phyloP scores from a whole-genome alignment of 2,329 filamentous ascomycete genomes.

The Neoascochyta sp. region DNA sequence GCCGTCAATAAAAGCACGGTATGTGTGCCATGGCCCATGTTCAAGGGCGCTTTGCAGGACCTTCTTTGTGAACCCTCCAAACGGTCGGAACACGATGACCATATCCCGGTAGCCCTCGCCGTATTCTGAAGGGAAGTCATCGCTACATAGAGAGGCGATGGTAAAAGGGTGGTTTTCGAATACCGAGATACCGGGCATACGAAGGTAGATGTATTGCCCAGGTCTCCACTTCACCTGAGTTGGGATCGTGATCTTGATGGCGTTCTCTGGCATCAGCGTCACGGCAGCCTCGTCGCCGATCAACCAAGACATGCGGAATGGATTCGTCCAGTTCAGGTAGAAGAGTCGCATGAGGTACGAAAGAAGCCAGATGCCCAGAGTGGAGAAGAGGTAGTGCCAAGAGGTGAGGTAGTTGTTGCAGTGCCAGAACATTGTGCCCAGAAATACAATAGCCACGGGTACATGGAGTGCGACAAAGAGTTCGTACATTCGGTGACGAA shows the following conservation, averaged over 20 bases:
- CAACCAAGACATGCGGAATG: constrained; percentile 73
- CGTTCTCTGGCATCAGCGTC: constrained; percentile 84
- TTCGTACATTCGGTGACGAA: constrained; percentile 78
- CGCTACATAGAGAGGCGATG: constrained; percentile 85
- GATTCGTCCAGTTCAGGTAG: constrained; percentile 86
- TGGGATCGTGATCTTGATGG: constrained; percentile 92
- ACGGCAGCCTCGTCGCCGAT: constrained; percentile 90
- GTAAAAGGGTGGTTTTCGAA: constrained; percentile 96
- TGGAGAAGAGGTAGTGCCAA: constrained; percentile 84
- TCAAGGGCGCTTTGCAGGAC: constrained; percentile 79
- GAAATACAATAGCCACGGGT: constrained; percentile 73
- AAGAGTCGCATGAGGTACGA: constrained; percentile 73
- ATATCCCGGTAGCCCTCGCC: constrained; percentile 85
- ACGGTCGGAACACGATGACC: constrained; percentile 86
- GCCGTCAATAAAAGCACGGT: constrained; percentile 86
- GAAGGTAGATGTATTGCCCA: constrained; percentile 89
- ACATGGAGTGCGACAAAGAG: constrained; percentile 79
- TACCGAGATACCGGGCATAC: constrained; percentile 87
- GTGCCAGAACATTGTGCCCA: constrained; percentile 91
- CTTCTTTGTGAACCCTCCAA: constrained; percentile 81
- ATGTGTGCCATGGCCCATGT: constrained; percentile 86
- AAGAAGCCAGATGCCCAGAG: constrained; percentile 70
- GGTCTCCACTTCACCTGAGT: constrained; percentile 91
- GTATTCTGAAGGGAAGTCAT: constrained; percentile 89
- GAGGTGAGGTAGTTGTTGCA: constrained; percentile 88